A percentile compares a stretch with the other conserved stretches of the same genome.
These are phyloP conservation scores for Magnusiomyces suaveolens DNA, from an alignment of 1,139 yeast genomes.

Conservation along the genomic window DNA sequence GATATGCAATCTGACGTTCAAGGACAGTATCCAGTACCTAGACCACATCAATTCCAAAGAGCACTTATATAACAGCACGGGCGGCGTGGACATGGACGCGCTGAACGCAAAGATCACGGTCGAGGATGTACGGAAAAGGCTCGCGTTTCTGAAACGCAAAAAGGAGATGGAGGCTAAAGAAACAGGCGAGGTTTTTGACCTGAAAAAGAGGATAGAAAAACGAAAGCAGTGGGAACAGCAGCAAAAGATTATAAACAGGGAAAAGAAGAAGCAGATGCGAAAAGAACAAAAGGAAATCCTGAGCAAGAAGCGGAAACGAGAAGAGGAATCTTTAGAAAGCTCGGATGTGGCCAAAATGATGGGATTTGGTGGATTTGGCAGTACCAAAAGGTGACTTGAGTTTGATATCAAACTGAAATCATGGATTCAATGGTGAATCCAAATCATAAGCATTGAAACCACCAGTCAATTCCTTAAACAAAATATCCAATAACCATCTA, in stretches of 20 bases:
- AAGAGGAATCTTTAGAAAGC: slow-evolving; percentile 18
- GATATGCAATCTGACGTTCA: slow-evolving; percentile 64
- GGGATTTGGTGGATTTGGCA: slow-evolving; percentile 49
- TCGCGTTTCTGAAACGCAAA: slow-evolving; percentile 25
- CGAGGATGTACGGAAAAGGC: slow-evolving; percentile 31
- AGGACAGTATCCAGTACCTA: slow-evolving; percentile 69
- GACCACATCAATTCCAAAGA: slow-evolving; percentile 69
- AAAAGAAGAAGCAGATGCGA: slow-evolving; percentile 27
- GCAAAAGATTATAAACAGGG: slow-evolving; percentile 27
- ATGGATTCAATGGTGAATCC: too few species aligned
- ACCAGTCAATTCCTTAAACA: too few species aligned
- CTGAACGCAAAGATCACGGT: slow-evolving; percentile 28
- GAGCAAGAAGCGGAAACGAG: slow-evolving; percentile 23
- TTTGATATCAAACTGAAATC: not conserved
- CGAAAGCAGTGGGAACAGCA: slow-evolving; percentile 38
- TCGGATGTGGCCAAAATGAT: slow-evolving; percentile 38
- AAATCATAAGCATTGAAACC: too few species aligned
- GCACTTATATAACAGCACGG: slow-evolving; percentile 28
- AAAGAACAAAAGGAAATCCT: slow-evolving; percentile 18
- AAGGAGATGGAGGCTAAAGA: slow-evolving; percentile 34
- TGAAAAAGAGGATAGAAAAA: slow-evolving; percentile 39
- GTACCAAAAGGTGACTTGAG: slow-evolving; percentile 11
- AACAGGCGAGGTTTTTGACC: slow-evolving; percentile 32
- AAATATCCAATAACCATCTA: too few species aligned
- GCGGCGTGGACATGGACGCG: slow-evolving; percentile 25